Evolutionary conservation across 2,329 filamentous ascomycete species (phyloP).

Genomic region (Alternaria triticimaculans): DNA sequence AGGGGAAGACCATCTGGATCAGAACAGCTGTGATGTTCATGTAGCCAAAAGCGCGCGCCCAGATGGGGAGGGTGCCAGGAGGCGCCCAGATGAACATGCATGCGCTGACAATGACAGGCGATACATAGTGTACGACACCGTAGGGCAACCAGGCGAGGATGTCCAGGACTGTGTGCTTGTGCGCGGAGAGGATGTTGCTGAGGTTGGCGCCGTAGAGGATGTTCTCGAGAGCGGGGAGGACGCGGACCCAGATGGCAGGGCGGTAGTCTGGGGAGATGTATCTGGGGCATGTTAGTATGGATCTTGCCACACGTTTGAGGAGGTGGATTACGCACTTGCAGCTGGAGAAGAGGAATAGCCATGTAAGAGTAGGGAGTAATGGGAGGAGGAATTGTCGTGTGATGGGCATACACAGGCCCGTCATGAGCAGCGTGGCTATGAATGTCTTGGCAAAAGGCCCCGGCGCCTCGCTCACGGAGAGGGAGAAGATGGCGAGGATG

Average conservation of each 20-base stretch:
- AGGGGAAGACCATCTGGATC: slow-evolving; percentile 89
- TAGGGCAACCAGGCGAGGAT: slow-evolving; percentile 93
- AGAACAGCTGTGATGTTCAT: slow-evolving; percentile 87
- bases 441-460: slow-evolving; percentile 80
- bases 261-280: slow-evolving; percentile 90
- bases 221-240: slow-evolving; percentile 92
- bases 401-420: slow-evolving; percentile 78
- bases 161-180: slow-evolving; percentile 83
- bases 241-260: slow-evolving; percentile 93
- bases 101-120: slow-evolving; percentile 77
- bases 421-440: slow-evolving; percentile 69
- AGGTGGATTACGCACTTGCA: slow-evolving; percentile 73
- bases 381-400: slow-evolving; percentile 92
- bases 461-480: slow-evolving; percentile 79
- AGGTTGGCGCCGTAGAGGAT: slow-evolving; percentile 95
- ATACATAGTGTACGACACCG: slow-evolving; percentile 87
- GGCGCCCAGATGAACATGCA: slow-evolving; percentile 89
- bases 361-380: slow-evolving; percentile 82
- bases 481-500: slow-evolving; percentile 78
- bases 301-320: not conserved
- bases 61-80: slow-evolving; percentile 83
- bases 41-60: slow-evolving; percentile 87
- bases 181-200: slow-evolving; percentile 91
- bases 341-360: slow-evolving; percentile 89
- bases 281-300: slow-evolving; percentile 56